phyloP scores from a whole-genome alignment of 345 rosid genomes.

The Dipteronia dyeriana region DNA sequence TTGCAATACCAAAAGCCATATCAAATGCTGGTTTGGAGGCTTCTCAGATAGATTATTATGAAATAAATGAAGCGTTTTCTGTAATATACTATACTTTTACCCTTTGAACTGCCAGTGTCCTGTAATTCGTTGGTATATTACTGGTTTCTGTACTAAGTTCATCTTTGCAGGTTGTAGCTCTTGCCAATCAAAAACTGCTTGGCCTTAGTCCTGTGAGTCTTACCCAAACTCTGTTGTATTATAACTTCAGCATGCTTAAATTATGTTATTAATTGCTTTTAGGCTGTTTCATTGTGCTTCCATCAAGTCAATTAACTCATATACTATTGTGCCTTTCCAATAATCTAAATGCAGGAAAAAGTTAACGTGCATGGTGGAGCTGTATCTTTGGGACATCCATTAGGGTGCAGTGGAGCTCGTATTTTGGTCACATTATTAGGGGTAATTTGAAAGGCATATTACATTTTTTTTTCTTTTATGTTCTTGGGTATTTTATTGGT shows the following conservation, averaged over 20 bases:
- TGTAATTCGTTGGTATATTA: not conserved
- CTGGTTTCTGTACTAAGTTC: conserved; percentile 8
- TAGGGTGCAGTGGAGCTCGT: conserved; percentile 99
- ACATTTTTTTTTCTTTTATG: not conserved
- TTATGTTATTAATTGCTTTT: not conserved
- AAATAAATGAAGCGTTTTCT: conserved; percentile 95
- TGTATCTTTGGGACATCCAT: conserved; percentile 92
- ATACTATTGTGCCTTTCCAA: not conserved
- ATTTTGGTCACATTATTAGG: conserved; percentile 85
- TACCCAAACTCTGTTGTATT: conserved; percentile 14
- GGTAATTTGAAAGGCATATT: conserved; percentile 43
- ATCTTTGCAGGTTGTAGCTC: conserved; percentile 71
- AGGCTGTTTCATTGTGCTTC: not conserved
- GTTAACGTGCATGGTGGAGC: conserved; percentile 90
- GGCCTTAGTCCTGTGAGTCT: conserved; percentile 77
- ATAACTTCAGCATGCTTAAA: not conserved
- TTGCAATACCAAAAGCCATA: conserved; percentile 92
- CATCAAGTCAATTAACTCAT: conserved; percentile 4
- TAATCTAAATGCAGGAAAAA: conserved; percentile 50
- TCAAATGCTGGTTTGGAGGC: conserved; percentile 74
- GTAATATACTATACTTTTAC: conserved; percentile 43
- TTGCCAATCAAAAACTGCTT: conserved; percentile 79
- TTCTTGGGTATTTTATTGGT: not conserved
- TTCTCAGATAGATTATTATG: conserved; percentile 86
- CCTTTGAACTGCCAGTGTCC: conserved; percentile 9